Conservation (phyloP, 371 early-diverging fungal species). For the Mortierella polycephala region DNA sequence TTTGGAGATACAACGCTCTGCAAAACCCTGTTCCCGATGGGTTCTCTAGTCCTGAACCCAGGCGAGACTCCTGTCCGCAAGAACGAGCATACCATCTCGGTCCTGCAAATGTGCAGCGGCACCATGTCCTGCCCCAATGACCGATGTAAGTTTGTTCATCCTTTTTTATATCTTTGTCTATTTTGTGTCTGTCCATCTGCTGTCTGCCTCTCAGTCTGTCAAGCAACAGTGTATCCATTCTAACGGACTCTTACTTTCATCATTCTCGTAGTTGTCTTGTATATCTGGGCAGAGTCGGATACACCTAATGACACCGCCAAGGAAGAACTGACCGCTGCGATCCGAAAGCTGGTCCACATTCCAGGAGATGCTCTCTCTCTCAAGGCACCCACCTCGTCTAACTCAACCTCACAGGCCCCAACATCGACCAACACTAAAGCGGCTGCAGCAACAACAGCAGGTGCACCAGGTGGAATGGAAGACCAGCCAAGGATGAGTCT, state of each 20-base stretch:
- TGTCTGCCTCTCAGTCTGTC: conserved; percentile 54
- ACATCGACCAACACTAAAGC: not conserved
- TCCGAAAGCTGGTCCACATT: conserved; percentile 50
- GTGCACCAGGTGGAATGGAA: not conserved
- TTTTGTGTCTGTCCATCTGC: conserved; percentile 11
- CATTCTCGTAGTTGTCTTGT: conserved; percentile 17
- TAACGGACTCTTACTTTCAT: not conserved
- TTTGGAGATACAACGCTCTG: conserved; percentile 56
- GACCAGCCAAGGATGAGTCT: conserved; percentile 49
- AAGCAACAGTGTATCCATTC: not conserved
- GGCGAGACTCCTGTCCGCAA: conserved; percentile 53
- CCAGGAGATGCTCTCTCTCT: conserved; percentile 47
- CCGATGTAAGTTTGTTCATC: conserved; percentile 60
- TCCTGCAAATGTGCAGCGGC: conserved; percentile 67
- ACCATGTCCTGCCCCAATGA: conserved; percentile 72
- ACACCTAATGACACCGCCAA: conserved; percentile 31
- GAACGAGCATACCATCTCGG: conserved; percentile 59
- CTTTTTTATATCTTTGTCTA: not conserved
- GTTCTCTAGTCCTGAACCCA: conserved; percentile 56
- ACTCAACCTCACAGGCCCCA: not conserved
- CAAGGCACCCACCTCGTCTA: conserved; percentile 18
- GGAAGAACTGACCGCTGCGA: conserved; percentile 45
- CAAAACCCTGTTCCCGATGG: conserved; percentile 68
- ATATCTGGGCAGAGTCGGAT: conserved; percentile 45
- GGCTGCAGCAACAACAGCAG: not conserved